Evolutionary conservation across 805 yeast species (phyloP), one percentile per base, ranked within the genome.

Genomic region (Priceomyces haplophilus): DNA sequence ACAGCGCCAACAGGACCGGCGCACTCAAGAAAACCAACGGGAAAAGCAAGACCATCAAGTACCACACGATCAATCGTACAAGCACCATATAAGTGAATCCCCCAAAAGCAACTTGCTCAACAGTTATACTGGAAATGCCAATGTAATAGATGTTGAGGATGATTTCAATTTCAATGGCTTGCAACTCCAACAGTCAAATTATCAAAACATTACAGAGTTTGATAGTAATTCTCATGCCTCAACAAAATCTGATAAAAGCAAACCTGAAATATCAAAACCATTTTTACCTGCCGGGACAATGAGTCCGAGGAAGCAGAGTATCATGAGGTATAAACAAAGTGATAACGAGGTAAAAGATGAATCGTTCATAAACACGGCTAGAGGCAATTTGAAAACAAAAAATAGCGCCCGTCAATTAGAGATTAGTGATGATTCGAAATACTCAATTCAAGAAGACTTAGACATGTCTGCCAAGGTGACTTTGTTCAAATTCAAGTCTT

Each of bases 261-360:
- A 27, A n/a, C 8, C n/a, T 12, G 31, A 27, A 27, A 15, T n/a
- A 4, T 15, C 31, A 27, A 27, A 27, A n/a, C 24, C 24, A n/a
- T n/a, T n/a, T n/a, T n/a, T n/a, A n/a, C n/a, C n/a, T n/a, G 27
- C 11, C 3, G n/a, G 24, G n/a, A 34, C 11, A 13, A 34, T 58
- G 50, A 64, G 71, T 40, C 75, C 75, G 8, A 50, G 75, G 13
- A 65, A 58, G 49, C 71, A 64, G 50, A 50, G 72, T 7, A 50
- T 69, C 4, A 58, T 65, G 66, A 54, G 75, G 37, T 61, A 69
- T 51, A 65, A 65, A 35, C 57, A 55, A 37, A 61, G 58, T 41
- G 61, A 51, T 44, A 65, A 55, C 11, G 47, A 50, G 2, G 47
- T 52, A 3, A 41, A 44, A 40, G 54, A 52, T 38, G 54, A 47